These are phyloP conservation scores for Rhodotorula diobovata DNA, from an alignment of 768 basidiomycete genomes.

Conservation along the genomic window DNA sequence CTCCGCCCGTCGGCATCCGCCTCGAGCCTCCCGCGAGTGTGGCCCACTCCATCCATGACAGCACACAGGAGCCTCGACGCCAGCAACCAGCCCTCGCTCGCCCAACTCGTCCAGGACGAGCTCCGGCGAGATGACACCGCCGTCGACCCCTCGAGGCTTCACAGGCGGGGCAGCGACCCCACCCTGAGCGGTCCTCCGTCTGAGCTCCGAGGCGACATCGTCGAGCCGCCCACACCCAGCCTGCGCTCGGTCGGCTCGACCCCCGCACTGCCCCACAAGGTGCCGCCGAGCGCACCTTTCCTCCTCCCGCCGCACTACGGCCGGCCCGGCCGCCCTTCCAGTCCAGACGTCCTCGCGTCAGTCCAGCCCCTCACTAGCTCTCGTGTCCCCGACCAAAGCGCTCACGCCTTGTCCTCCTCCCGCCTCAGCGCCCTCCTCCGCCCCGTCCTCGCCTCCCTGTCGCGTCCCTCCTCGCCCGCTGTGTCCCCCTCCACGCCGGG, in stretches of 20 bases:
- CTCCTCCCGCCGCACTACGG: slow-evolving; percentile 36
- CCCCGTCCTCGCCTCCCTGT: slow-evolving; percentile 28
- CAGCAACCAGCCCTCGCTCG: background rate
- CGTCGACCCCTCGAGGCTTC: too few relatives aligned
- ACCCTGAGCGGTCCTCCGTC: too few relatives aligned
- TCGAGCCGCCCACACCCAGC: too few relatives aligned
- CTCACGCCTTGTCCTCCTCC: background rate
- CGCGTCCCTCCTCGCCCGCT: slow-evolving; percentile 14
- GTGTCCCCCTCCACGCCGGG: too few relatives aligned
- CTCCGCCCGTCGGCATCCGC: background rate
- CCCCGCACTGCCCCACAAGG: background rate
- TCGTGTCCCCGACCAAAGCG: fast-evolving
- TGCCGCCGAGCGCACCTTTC: background rate
- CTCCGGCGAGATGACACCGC: background rate
- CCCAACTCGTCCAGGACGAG: background rate
- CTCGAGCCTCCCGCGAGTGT: background rate
- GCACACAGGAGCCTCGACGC: background rate
- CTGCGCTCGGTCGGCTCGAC: too few relatives aligned
- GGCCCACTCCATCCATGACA: background rate
- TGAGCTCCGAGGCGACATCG: too few relatives aligned
- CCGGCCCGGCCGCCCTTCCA: background rate
- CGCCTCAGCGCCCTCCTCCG: slow-evolving; percentile 29
- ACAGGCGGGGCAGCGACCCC: too few relatives aligned
- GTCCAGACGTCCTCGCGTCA: slow-evolving; percentile 28
- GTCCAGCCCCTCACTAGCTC: background rate